Percentiles rank a stretch among this genome's conserved stretches.
phyloP scores from a whole-genome alignment of 345 rosid species.

The Rubroshorea leprosula region DNA sequence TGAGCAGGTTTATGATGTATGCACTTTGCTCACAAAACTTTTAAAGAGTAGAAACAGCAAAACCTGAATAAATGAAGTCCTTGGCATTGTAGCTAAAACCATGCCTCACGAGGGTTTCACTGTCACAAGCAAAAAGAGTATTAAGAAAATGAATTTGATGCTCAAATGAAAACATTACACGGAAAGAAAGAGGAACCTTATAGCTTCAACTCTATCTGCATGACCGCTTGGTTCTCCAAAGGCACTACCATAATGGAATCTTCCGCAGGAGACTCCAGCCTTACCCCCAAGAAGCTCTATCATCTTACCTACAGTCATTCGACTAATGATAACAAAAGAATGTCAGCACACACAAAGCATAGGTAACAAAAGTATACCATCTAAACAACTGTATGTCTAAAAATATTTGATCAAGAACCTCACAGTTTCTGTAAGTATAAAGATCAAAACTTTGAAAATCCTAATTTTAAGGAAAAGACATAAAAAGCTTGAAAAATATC shows the following conservation, averaged over 20 bases:
- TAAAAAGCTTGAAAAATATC: too few relatives aligned
- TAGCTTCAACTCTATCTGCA: constrained; percentile 77
- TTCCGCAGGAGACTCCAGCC: constrained; percentile 85
- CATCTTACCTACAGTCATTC: constrained; percentile 99
- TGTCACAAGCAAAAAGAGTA: constrained; percentile 25
- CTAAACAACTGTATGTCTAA: too few relatives aligned
- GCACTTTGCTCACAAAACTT: background rate
- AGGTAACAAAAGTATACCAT: background rate
- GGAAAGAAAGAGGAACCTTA: constrained; percentile 39
- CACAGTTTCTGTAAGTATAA: too few relatives aligned
- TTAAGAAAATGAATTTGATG: constrained; percentile 3
- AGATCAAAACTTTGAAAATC: too few relatives aligned
- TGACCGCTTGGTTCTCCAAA: constrained; percentile 95
- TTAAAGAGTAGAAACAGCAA: constrained; percentile 3
- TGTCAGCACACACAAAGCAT: constrained; percentile 5
- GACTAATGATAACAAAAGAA: constrained; percentile 43
- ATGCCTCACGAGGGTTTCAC: constrained; percentile 66
- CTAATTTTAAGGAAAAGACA: too few relatives aligned
- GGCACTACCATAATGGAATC: constrained; percentile 93
- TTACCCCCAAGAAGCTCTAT: constrained; percentile 95
- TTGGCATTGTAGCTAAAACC: constrained; percentile 91
- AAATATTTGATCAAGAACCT: too few relatives aligned
- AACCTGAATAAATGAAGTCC: constrained; percentile 92
- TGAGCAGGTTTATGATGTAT: background rate
- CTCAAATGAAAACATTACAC: background rate